phyloP scores from a whole-genome alignment of 2,329 filamentous ascomycete genomes.

The Xylaria sp. region DNA sequence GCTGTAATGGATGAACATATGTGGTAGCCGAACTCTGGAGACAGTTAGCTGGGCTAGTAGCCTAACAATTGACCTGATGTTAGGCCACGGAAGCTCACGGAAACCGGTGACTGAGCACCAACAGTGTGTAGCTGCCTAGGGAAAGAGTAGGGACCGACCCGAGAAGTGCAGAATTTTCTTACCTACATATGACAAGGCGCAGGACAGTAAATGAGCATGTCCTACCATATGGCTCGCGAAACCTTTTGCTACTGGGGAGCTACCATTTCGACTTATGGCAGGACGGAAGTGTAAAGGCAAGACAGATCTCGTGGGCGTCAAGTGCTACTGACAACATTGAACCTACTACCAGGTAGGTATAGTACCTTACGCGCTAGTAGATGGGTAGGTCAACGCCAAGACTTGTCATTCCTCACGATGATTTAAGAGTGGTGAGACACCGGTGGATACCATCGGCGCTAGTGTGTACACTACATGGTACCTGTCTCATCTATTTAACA shows the following conservation, averaged over 20 bases:
- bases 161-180: neutral
- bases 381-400: constrained; percentile 5
- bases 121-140: neutral
- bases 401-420: constrained; percentile 10
- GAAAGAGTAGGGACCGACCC: neutral
- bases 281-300: neutral
- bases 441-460: constrained; percentile 8
- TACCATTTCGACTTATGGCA: neutral
- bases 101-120: neutral
- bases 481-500: neutral
- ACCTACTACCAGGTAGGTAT: neutral
- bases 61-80: neutral
- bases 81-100: neutral
- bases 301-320: neutral
- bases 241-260: neutral
- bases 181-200: neutral
- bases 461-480: neutral
- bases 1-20: constrained; percentile 6
- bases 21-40: neutral
- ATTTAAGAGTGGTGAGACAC: constrained; percentile 13
- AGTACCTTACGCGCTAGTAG: neutral
- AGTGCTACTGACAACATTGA: neutral
- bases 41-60: neutral
- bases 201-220: neutral
- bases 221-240: constrained; percentile 1